A percentile compares a stretch with the other conserved stretches of the same genome.
These are phyloP conservation scores for Cytospora schulzeri DNA, from an alignment of 2,329 filamentous ascomycete genomes.

Conservation along the genomic window DNA sequence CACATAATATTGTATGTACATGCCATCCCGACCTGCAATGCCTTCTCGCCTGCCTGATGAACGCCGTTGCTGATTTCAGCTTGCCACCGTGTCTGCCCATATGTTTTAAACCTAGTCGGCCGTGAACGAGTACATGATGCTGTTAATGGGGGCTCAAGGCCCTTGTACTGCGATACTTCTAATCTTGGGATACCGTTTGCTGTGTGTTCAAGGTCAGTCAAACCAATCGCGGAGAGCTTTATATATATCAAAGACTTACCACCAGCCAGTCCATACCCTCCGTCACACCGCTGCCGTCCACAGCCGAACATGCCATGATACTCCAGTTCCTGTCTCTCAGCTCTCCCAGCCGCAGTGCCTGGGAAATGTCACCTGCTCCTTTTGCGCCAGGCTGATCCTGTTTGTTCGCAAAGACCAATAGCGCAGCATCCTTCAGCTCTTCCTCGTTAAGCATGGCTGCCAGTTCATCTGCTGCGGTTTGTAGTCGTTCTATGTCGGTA, in stretches of 20 bases:
- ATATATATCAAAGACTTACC: slow-evolving; percentile 51
- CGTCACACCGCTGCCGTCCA: slow-evolving; percentile 90
- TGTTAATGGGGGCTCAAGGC: not conserved
- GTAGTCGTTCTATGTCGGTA: slow-evolving; percentile 92
- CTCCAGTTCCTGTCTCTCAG: slow-evolving; percentile 98
- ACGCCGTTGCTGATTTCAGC: slow-evolving; percentile 27
- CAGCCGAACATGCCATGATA: slow-evolving; percentile 95
- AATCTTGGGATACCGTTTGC: slow-evolving; percentile 48
- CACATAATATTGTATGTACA: slow-evolving; percentile 28
- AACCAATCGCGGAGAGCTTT: not conserved
- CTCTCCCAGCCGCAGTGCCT: slow-evolving; percentile 86
- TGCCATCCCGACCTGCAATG: slow-evolving; percentile 24
- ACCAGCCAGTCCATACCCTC: slow-evolving; percentile 99
- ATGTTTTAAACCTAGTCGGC: slow-evolving; percentile 6
- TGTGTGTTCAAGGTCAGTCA: slow-evolving; percentile 31
- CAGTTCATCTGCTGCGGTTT: slow-evolving; percentile 90
- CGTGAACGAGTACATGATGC: slow-evolving; percentile 4
- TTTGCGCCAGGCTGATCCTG: slow-evolving; percentile 97
- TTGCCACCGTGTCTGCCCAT: slow-evolving; percentile 17
- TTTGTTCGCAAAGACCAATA: slow-evolving; percentile 98
- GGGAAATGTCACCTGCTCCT: slow-evolving; percentile 94
- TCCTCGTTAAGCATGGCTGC: slow-evolving; percentile 96
- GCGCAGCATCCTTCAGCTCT: slow-evolving; percentile 86
- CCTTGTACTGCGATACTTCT: slow-evolving; percentile 21
- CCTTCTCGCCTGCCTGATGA: slow-evolving; percentile 24